A percentile compares a stretch with the other conserved stretches of the same genome.
Conservation (phyloP, 768 basidiomycete genomes). For the Pleurotus ostreatus region DNA sequence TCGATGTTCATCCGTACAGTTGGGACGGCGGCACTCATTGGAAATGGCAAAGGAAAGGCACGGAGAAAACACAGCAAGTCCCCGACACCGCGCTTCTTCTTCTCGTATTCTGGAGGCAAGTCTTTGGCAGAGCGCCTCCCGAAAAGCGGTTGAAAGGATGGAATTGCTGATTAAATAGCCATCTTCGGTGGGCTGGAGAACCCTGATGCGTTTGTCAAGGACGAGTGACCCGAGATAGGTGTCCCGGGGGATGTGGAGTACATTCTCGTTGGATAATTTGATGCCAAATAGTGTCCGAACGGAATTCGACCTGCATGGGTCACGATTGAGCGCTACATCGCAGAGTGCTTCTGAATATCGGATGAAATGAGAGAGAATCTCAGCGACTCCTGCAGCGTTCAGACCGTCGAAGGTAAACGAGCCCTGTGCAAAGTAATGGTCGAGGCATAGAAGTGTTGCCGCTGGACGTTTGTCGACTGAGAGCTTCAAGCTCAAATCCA, state of each 20-base stretch:
- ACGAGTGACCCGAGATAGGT: slow-evolving; percentile 19
- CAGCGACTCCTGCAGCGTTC: slow-evolving; percentile 20
- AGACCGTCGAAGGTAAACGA: slow-evolving; percentile 19
- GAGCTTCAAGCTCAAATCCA: slow-evolving; percentile 28
- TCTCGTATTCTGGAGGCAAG: slow-evolving; percentile 23
- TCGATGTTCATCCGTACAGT: slow-evolving; percentile 36
- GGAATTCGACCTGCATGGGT: slow-evolving; percentile 19
- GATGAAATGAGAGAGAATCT: slow-evolving; percentile 28
- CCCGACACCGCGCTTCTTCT: slow-evolving; percentile 28
- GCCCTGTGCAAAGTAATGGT: slow-evolving; percentile 31
- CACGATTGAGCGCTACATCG: slow-evolving; percentile 19
- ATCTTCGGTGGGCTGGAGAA: background rate
- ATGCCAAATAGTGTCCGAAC: slow-evolving; percentile 33
- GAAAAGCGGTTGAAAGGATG: slow-evolving; percentile 21
- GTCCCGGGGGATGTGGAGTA: slow-evolving; percentile 20
- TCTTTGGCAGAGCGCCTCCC: slow-evolving; percentile 17
- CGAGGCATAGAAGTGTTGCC: slow-evolving; percentile 39
- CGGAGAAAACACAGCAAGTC: slow-evolving; percentile 28
- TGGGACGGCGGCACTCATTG: slow-evolving; percentile 24
- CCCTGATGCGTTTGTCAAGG: background rate
- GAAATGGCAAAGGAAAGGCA: slow-evolving; percentile 32
- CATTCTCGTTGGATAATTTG: slow-evolving; percentile 20
- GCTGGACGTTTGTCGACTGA: slow-evolving; percentile 18
- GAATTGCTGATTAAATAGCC: slow-evolving; percentile 12
- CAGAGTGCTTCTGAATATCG: slow-evolving; percentile 29